These are phyloP conservation scores for Tricholoma terreum DNA, from an alignment of 768 basidiomycete species.

Conservation along the genomic window DNA sequence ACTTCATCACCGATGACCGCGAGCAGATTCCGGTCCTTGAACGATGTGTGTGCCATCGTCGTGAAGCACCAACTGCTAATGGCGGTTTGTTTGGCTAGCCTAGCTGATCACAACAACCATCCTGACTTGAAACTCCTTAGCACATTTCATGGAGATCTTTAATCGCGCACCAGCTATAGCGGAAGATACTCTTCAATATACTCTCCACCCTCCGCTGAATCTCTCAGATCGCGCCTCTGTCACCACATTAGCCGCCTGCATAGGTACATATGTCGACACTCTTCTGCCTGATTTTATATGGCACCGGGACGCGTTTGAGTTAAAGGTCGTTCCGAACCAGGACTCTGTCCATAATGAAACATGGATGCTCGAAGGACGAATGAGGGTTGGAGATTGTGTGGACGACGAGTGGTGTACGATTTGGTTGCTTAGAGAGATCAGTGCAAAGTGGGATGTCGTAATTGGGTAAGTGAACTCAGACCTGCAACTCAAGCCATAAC, in stretches of 20 bases:
- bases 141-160: conserved; percentile 61
- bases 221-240: conserved; percentile 57
- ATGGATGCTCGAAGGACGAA: conserved; percentile 74
- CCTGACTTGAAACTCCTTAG: not conserved
- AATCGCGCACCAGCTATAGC: conserved; percentile 74
- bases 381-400: conserved; percentile 94
- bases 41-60: conserved; percentile 36
- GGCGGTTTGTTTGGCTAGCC: not conserved
- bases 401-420: conserved; percentile 98
- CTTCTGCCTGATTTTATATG: conserved; percentile 65
- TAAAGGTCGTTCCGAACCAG: conserved; percentile 57
- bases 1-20: conserved; percentile 99
- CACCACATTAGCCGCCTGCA: conserved; percentile 65
- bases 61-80: not conserved
- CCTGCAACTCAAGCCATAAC: not conserved
- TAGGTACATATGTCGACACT: conserved; percentile 52
- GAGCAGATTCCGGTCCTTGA: conserved; percentile 82
- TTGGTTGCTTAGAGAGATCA: conserved; percentile 81
- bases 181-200: conserved; percentile 82
- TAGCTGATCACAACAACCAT: not conserved
- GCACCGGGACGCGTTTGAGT: conserved; percentile 82
- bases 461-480: conserved; percentile 55
- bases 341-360: conserved; percentile 33
- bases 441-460: conserved; percentile 73
- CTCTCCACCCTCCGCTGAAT: conserved; percentile 57